These are phyloP conservation scores for Hypoxylon sp. DNA, from an alignment of 2,329 filamentous ascomycete species.

Conservation along the genomic window DNA sequence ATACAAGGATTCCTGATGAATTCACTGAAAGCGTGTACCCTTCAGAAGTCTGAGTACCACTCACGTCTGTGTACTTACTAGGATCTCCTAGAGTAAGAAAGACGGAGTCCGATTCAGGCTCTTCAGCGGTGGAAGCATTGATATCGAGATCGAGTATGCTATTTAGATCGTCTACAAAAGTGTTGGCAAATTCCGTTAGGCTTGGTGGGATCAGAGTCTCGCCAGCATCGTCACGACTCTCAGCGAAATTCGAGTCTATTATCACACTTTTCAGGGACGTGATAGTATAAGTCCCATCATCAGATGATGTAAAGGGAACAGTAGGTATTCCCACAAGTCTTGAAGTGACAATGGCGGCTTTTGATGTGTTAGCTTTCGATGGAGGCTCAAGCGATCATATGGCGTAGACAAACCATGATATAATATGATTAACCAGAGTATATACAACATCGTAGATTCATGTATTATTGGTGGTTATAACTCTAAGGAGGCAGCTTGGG, in stretches of 20 bases:
- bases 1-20: slow-evolving; percentile 53
- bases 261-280: slow-evolving; percentile 49
- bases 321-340: slow-evolving; percentile 48
- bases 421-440: slow-evolving; percentile 22
- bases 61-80: slow-evolving; percentile 53
- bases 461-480: not conserved
- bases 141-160: slow-evolving; percentile 45
- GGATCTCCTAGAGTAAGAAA: slow-evolving; percentile 58
- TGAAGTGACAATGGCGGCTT: slow-evolving; percentile 31
- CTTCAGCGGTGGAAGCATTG: slow-evolving; percentile 38
- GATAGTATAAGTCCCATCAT: slow-evolving; percentile 42
- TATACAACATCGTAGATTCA: slow-evolving; percentile 11
- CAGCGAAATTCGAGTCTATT: slow-evolving; percentile 54
- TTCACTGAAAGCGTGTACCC: slow-evolving; percentile 57
- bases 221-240: slow-evolving; percentile 54
- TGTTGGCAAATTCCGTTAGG: slow-evolving; percentile 55
- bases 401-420: slow-evolving; percentile 33
- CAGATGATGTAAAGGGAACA: slow-evolving; percentile 44
- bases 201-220: slow-evolving; percentile 62
- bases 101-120: slow-evolving; percentile 43
- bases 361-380: slow-evolving; percentile 16
- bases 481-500: slow-evolving; percentile 3
- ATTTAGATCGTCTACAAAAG: slow-evolving; percentile 52
- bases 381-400: not conserved
- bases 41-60: slow-evolving; percentile 57